Conservation (phyloP, 768 basidiomycete species). For the Serendipita sp. region DNA sequence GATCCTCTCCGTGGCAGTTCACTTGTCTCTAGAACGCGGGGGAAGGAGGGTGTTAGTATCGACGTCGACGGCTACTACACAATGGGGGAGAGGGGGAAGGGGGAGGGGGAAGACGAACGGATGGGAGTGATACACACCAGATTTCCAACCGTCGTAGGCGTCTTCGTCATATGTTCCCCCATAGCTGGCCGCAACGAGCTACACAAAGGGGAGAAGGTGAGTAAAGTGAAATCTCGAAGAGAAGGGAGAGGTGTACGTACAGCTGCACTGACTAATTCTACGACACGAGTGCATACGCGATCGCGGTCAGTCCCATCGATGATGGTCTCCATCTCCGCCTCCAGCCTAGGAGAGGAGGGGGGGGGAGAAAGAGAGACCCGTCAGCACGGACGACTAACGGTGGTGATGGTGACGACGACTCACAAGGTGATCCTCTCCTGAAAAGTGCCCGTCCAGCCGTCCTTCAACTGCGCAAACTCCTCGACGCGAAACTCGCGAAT, state of each 20-base stretch:
- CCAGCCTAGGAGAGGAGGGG: not conserved
- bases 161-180: not conserved
- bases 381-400: not conserved
- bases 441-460: not conserved
- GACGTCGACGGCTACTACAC: not conserved
- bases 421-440: not conserved
- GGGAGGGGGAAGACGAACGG: not conserved
- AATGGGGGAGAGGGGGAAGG: no score
- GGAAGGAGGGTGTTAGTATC: not conserved
- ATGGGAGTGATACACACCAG: not conserved
- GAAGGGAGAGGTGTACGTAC: not conserved
- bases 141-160: not conserved
- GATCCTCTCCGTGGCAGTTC: not conserved
- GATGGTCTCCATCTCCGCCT: not conserved
- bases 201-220: not conserved
- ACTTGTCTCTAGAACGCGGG: not conserved
- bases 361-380: no score
- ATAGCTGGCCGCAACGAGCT: not conserved
- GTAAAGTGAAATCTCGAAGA: not conserved
- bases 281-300: not conserved
- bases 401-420: not conserved
- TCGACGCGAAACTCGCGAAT: not conserved
- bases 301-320: not conserved
- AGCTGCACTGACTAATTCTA: not conserved
- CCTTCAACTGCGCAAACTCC: not conserved